Evolutionary conservation across 2,329 filamentous ascomycete species (phyloP).

Genomic region (Tolypocladium inflatum): DNA sequence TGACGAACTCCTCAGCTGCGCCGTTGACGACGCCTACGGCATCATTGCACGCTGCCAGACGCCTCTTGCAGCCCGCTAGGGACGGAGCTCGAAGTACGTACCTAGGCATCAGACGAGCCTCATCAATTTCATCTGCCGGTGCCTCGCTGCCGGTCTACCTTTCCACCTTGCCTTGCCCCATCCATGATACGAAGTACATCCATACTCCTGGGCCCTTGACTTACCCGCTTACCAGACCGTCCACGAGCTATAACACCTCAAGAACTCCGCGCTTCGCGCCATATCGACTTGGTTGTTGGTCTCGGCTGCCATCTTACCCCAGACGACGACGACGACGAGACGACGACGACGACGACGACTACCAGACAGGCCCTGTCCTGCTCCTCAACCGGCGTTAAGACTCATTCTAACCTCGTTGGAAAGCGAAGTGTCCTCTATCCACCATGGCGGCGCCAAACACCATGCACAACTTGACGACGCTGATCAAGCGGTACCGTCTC

Average conservation of each 20-base stretch:
- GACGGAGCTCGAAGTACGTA: background rate
- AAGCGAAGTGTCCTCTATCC: background rate
- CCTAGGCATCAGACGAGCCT: background rate
- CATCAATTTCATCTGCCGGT: background rate
- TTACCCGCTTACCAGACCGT: background rate
- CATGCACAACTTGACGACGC: conserved; percentile 93
- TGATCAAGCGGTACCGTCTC: conserved; percentile 80
- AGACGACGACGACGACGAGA: no score
- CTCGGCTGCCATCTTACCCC: background rate
- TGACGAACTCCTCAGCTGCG: background rate
- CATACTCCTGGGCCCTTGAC: background rate
- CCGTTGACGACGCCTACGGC: background rate
- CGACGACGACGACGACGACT: no score
- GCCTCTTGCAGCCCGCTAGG: background rate
- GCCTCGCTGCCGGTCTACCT: background rate
- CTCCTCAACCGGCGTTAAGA: background rate
- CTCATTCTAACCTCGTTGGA: background rate
- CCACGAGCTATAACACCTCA: background rate
- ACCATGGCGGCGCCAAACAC: conserved; percentile 65
- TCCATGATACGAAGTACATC: background rate
- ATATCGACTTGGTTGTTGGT: no score
- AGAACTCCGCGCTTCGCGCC: background rate
- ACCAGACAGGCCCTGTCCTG: background rate
- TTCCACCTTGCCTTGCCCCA: background rate
- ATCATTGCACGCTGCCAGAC: background rate